Base-by-base conservation (phyloP, 1,139 yeast genomes). In the Petasospora fabianii region DNA sequence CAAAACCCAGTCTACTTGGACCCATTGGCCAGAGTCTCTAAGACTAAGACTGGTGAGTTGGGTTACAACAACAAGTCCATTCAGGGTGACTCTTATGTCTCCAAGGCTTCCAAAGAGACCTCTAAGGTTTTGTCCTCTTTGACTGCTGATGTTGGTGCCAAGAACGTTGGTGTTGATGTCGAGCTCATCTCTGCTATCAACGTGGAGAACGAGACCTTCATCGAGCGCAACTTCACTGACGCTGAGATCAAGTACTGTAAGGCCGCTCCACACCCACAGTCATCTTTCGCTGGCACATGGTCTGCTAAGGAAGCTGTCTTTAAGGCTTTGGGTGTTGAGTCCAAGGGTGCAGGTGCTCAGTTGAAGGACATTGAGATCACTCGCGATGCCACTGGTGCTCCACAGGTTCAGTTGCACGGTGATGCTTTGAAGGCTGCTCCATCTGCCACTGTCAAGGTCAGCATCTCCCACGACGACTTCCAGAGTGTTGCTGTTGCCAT, bases 251-350 rank as follows among this genome's bases (percentile, higher is more conserved):
- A 67, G 35, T 92, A 92, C 73, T 90, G 97, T 64, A 60, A 66
- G 43, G 59, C 69, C 36, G 78, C 96, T 30, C 69, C 96, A 30
- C 73, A 73, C 52, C 85, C 95, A 41, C 86, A 80, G 61, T 88
- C 97, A 16, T 87, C 97, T 7, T 92, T 75, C 66, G 90, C 98
- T 27, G 99, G 99, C 39, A 84, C 95, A 36, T 92, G 99, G 99
- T 86, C 96, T 32, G 98, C 98, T 39, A 92, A 92, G 69, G 99
- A 92, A 69, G 98, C 99, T 28, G 97, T 88, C 30, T 92, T 92
- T 80, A 92, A 92, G 72, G 86, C 96, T 16, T 73, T 92, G 57
- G 92, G 95, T 47, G 95, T 87, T 48, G 75, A 78, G 58, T 82
- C 95, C 32, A 77, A 81, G 62, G 99, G 99, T 47, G 97, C 90